Percentiles rank a stretch among this genome's conserved stretches.
phyloP scores from a whole-genome alignment of 2,329 filamentous ascomycete species.

The Cryphonectria japonica region DNA sequence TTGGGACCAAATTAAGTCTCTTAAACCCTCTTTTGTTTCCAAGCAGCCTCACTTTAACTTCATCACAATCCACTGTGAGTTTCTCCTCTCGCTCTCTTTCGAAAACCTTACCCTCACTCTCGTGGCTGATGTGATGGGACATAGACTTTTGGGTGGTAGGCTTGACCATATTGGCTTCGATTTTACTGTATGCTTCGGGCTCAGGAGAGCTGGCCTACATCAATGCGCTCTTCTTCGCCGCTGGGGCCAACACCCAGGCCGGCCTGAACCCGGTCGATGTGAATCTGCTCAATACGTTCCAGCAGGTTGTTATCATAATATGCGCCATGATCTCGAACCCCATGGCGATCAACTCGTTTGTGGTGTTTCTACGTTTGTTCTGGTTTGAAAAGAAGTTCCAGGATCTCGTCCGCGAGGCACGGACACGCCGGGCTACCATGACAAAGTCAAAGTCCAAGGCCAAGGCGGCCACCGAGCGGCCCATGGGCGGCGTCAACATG shows the following conservation, averaged over 20 bases:
- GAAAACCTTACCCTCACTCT: not conserved
- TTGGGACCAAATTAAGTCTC: constrained; percentile 49
- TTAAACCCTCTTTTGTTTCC: constrained; percentile 61
- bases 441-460: constrained; percentile 62
- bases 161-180: constrained; percentile 72
- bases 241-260: constrained; percentile 86
- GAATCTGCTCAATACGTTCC: constrained; percentile 70
- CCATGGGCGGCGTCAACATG: constrained; percentile 67
- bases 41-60: constrained; percentile 76
- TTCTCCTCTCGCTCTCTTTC: not conserved
- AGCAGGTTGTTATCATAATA: constrained; percentile 74
- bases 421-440: constrained; percentile 66
- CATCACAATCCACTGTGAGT: constrained; percentile 77
- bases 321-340: constrained; percentile 77
- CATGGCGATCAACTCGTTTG: constrained; percentile 80
- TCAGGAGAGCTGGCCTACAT: constrained; percentile 71
- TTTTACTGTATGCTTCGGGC: constrained; percentile 70
- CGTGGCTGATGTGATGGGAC: not conserved
- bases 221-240: constrained; percentile 87
- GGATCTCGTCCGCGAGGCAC: constrained; percentile 75
- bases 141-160: constrained; percentile 80
- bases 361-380: constrained; percentile 91
- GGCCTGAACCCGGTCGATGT: constrained; percentile 82
- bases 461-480: constrained; percentile 48
- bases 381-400: constrained; percentile 99